A percentile compares a stretch with the other conserved stretches of the same genome.
phyloP scores from a whole-genome alignment of 2,329 filamentous ascomycete genomes.

The Cercospora nicotianae region DNA sequence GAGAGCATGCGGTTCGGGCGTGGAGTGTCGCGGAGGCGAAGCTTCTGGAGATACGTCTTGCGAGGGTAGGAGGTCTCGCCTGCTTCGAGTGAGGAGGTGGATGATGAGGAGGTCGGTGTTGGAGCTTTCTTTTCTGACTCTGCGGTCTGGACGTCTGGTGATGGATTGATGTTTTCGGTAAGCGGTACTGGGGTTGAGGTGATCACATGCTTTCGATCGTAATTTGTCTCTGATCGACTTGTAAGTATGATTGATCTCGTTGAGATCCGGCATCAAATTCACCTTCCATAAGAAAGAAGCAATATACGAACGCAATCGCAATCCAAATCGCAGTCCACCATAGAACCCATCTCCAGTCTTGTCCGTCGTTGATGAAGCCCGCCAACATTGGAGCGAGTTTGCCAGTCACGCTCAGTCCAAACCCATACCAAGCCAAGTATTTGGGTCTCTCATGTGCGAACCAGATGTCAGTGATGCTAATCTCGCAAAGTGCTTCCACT shows the following conservation, averaged over 20 bases:
- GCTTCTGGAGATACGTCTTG: slow-evolving; percentile 48
- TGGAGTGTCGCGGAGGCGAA: slow-evolving; percentile 41
- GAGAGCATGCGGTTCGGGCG: slow-evolving; percentile 47
- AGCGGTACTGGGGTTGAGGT: not conserved
- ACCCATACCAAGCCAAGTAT: slow-evolving; percentile 36
- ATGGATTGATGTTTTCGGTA: not conserved
- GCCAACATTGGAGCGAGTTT: slow-evolving; percentile 46
- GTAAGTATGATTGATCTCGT: not conserved
- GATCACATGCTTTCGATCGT: slow-evolving; percentile 30
- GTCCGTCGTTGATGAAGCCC: slow-evolving; percentile 52
- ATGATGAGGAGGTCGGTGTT: not conserved
- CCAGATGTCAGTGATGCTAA: slow-evolving; percentile 30
- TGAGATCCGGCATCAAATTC: not conserved
- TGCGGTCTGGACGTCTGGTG: not conserved
- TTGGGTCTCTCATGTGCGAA: slow-evolving; percentile 36
- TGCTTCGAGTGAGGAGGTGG: slow-evolving; percentile 28
- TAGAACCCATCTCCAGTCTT: slow-evolving; percentile 53
- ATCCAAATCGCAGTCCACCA: slow-evolving; percentile 57
- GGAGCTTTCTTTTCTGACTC: slow-evolving; percentile 11
- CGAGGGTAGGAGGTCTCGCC: slow-evolving; percentile 38
- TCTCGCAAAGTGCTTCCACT: slow-evolving; percentile 49
- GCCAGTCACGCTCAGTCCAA: slow-evolving; percentile 30
- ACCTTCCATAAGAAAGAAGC: slow-evolving; percentile 59
- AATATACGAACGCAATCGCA: slow-evolving; percentile 51
- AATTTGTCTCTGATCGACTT: slow-evolving; percentile 53